These are phyloP conservation scores for Hyphodiscus hymeniophilus DNA, from an alignment of 495 filamentous ascomycete genomes.

Conservation along the genomic window DNA sequence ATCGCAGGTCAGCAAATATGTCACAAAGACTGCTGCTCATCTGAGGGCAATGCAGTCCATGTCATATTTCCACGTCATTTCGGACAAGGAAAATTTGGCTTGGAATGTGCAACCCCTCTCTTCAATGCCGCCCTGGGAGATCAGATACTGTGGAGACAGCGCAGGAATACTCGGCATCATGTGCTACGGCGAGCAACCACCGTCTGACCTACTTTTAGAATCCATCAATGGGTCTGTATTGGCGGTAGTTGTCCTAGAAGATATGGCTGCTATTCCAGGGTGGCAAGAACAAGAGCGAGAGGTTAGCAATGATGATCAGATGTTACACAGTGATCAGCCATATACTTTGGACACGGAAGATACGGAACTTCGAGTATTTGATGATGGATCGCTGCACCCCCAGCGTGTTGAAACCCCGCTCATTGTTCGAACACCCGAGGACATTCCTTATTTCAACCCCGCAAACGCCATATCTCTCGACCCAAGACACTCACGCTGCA, in stretches of 20 bases:
- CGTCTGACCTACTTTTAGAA: slow-evolving; percentile 15
- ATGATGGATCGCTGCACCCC: neutral
- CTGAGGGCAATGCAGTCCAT: slow-evolving; percentile 41
- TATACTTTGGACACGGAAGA: neutral
- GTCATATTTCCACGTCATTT: slow-evolving; percentile 22
- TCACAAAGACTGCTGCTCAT: slow-evolving; percentile 58
- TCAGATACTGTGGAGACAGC: slow-evolving; percentile 18
- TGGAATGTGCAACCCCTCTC: slow-evolving; percentile 19
- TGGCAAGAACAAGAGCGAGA: slow-evolving; percentile 3
- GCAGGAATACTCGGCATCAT: slow-evolving; percentile 21
- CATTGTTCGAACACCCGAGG: slow-evolving; percentile 16
- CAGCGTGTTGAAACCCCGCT: slow-evolving; percentile 2
- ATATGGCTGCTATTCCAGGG: slow-evolving; percentile 20
- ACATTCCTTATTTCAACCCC: slow-evolving; percentile 24
- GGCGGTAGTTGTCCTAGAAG: slow-evolving; percentile 21
- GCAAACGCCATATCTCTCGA: slow-evolving; percentile 16
- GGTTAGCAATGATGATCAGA: neutral
- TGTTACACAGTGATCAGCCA: neutral
- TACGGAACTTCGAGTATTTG: neutral
- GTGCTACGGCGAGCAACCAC: slow-evolving; percentile 23
- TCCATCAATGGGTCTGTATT: slow-evolving; percentile 22
- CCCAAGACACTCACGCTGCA: slow-evolving; percentile 22
- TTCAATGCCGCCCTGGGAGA: slow-evolving; percentile 21
- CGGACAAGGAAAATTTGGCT: neutral
- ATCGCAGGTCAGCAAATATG: slow-evolving; percentile 53